Evolutionary conservation across 1,284 basidiomycete species (phyloP), one percentile per base, ranked within the genome.

Genomic region (Cryptococcus sp.): DNA sequence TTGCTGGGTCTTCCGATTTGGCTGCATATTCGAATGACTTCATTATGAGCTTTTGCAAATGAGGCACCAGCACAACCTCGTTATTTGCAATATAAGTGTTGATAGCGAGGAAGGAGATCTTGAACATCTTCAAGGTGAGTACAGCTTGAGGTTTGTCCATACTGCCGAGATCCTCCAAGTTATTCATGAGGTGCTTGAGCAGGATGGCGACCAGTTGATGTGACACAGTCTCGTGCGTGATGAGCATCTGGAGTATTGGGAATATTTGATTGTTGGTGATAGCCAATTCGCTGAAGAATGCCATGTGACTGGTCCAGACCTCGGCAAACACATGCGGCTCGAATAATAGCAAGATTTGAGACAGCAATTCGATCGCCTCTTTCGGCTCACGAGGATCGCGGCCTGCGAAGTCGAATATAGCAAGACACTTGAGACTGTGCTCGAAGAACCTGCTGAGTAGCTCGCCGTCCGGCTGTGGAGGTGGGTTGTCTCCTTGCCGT

Each of bases 1-100:
- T 90, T 3, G 87, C 86, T 0, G 96, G 91, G 72, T 93, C 93
- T 26, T 87, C 83, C 1, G 95, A 89, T 76, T 93, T 93, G 46
- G 92, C 89, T 2, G 96, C 94, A 46, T 94, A 83, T 38, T 93
- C 89, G 76, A 99, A 96, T 61, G 92, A 97, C 69, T 94, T 91
- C 90, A 98, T 97, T 70, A 99, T 89, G 52, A 99, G 80, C 73
- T 93, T 93, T 46, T 91, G 88, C 40, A 99, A 83, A 78, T 99
- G 93, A 0, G 91, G 87, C 19, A 94, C 93, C 10, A 99, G 81
- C 55, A 98, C 92, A 17, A 88, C 85, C 79, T 99, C 96, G 78
- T 98, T 99, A 39, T 84, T 80, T 29, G 80, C 79, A 37, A 93
- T 89, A 76, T 87, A 89, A 57, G 86, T 78, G 39, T 88, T 87